Conservation (phyloP, 2,329 filamentous ascomycete genomes). For the Aspergillus oerlinghausenensis region DNA sequence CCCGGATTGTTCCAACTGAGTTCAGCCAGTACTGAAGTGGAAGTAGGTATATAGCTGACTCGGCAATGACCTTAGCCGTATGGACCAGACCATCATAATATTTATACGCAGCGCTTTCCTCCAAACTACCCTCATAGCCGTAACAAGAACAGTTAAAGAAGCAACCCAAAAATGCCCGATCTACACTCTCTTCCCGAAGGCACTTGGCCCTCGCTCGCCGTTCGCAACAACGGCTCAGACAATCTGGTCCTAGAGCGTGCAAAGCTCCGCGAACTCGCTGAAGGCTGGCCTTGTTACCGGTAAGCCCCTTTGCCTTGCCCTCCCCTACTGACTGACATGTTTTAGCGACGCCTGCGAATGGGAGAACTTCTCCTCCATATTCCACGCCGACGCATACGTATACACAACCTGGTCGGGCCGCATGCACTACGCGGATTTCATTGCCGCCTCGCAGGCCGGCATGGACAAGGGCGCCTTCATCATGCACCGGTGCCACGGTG, state of each 20-base stretch:
- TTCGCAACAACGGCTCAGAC: constrained; percentile 47
- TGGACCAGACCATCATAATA: too few species aligned
- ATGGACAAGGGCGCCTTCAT: constrained; percentile 52
- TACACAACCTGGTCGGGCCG: constrained; percentile 51
- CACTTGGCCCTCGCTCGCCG: constrained; percentile 33
- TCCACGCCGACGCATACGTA: constrained; percentile 45
- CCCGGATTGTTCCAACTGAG: too few species aligned
- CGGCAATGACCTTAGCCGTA: too few species aligned
- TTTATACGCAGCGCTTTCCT: neutral
- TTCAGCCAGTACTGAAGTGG: too few species aligned
- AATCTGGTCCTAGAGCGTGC: constrained; percentile 42
- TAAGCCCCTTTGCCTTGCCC: too few species aligned
- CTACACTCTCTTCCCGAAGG: constrained; percentile 34
- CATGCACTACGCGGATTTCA: constrained; percentile 42
- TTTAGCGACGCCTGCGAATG: constrained; percentile 46
- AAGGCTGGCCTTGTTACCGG: constrained; percentile 48
- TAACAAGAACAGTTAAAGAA: neutral
- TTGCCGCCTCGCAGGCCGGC: constrained; percentile 47
- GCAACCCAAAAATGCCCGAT: constrained; percentile 26
- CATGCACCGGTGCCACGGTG: constrained; percentile 50
- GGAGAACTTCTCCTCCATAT: constrained; percentile 50
- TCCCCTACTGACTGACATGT: too few species aligned
- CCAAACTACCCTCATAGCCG: neutral
- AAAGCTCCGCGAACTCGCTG: constrained; percentile 47
- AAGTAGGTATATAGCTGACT: too few species aligned